Evolutionary conservation across 1,284 basidiomycete species (phyloP).

Genomic region (Rhodotorula sp.): DNA sequence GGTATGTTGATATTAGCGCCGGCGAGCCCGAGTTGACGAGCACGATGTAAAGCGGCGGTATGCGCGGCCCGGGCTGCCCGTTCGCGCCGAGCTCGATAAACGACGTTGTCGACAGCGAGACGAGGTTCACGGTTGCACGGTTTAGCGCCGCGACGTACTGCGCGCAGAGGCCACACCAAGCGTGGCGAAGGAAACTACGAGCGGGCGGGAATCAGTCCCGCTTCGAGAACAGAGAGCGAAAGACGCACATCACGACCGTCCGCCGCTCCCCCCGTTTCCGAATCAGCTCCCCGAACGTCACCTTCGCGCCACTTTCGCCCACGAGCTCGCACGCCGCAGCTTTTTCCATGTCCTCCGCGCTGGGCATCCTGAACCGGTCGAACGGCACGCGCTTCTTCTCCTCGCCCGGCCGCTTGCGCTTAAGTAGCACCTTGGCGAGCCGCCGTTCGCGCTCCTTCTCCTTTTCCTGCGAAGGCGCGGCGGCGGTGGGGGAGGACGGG

Average conservation of each 20-base stretch:
- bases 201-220: no score
- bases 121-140: constrained; percentile 7
- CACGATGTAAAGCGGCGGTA: constrained; percentile 38
- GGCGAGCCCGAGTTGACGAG: constrained; percentile 36
- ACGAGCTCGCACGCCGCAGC: constrained; percentile 21
- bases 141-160: constrained; percentile 29
- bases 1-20: constrained; percentile 35
- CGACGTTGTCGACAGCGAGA: constrained; percentile 3
- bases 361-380: constrained; percentile 32
- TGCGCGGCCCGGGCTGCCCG: not conserved
- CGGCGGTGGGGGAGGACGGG: no score
- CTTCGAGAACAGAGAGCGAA: not conserved
- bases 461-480: no score
- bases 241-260: constrained; percentile 31
- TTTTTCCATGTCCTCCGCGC: constrained; percentile 2
- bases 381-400: constrained; percentile 4
- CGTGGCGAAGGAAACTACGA: constrained; percentile 9
- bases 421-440: no score
- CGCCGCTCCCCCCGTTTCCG: constrained; percentile 12
- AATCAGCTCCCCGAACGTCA: constrained; percentile 24
- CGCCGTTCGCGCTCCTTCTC: not conserved
- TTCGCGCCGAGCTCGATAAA: not conserved
- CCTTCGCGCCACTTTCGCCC: constrained; percentile 7
- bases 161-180: constrained; percentile 37
- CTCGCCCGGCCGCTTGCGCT: no score